Evolutionary conservation across 768 basidiomycete species (phyloP).

Genomic region (Psilocybe subaeruginosa): DNA sequence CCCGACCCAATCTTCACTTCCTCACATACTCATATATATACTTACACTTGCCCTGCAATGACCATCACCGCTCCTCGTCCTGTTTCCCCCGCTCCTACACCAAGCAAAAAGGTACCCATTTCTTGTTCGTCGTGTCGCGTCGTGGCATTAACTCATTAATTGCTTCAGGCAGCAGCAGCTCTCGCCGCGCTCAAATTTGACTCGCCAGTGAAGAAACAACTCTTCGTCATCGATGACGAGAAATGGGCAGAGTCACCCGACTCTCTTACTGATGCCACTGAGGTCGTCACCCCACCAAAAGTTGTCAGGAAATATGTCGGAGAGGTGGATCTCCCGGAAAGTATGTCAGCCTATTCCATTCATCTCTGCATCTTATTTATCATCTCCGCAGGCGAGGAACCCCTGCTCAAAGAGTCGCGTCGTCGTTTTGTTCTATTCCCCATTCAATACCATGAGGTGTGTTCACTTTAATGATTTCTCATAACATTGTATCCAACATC

Average conservation of each 20-base stretch:
- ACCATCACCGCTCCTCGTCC: slow-evolving; percentile 29
- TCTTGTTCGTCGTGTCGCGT: neutral
- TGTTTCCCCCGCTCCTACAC: slow-evolving; percentile 40
- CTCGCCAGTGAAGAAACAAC: slow-evolving; percentile 33
- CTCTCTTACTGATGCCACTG: slow-evolving; percentile 35
- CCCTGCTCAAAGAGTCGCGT: slow-evolving; percentile 78
- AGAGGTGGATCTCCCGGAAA: slow-evolving; percentile 70
- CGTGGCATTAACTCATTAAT: slow-evolving; percentile 9
- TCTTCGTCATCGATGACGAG: slow-evolving; percentile 36
- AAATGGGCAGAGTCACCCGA: slow-evolving; percentile 37
- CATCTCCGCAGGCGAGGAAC: slow-evolving; percentile 66
- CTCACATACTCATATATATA: slow-evolving; percentile 10
- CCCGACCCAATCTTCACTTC: slow-evolving; percentile 2
- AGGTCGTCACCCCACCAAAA: slow-evolving; percentile 19
- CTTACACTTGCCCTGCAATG: slow-evolving; percentile 27
- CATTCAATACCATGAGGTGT: slow-evolving; percentile 90
- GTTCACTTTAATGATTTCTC: slow-evolving; percentile 18
- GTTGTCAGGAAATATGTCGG: slow-evolving; percentile 65
- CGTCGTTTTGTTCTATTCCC: slow-evolving; percentile 93
- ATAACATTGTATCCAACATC: slow-evolving; percentile 5
- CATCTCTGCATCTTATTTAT: slow-evolving; percentile 21
- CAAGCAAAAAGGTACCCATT: slow-evolving; percentile 52
- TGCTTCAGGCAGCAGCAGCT: slow-evolving; percentile 42
- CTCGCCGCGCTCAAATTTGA: slow-evolving; percentile 47
- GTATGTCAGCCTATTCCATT: slow-evolving; percentile 29